Evolutionary conservation across 2,329 filamentous ascomycete genomes (phyloP).

Genomic region (Verticillium zaregamsianum): DNA sequence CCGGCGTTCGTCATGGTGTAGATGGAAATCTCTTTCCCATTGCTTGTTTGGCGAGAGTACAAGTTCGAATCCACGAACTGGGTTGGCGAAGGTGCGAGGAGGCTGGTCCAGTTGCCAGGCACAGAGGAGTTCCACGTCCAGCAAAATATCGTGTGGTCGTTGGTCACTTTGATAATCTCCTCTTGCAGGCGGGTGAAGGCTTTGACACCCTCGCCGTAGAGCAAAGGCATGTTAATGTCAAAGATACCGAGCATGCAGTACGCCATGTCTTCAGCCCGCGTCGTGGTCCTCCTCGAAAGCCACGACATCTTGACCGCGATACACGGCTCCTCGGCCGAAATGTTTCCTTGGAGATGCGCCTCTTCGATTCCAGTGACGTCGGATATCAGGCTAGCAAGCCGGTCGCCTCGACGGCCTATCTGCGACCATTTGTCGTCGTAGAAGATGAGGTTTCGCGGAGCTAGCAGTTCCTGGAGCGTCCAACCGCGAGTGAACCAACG

Average conservation of each 20-base stretch:
- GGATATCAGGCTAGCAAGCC: not conserved
- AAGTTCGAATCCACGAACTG: too few species aligned
- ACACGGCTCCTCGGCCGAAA: not conserved
- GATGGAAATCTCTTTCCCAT: too few species aligned
- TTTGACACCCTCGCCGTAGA: conserved; percentile 22
- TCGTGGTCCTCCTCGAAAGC: conserved; percentile 20
- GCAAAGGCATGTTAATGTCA: conserved; percentile 24
- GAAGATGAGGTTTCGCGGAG: conserved; percentile 22
- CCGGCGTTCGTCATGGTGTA: too few species aligned
- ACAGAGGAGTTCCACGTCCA: conserved; percentile 9
- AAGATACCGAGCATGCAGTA: conserved; percentile 28
- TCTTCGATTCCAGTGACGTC: not conserved
- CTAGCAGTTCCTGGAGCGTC: conserved; percentile 66
- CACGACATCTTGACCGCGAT: conserved; percentile 20
- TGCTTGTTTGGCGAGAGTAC: too few species aligned
- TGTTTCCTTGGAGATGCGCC: too few species aligned
- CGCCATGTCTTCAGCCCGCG: conserved; percentile 20
- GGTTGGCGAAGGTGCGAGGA: too few species aligned
- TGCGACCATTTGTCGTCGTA: too few species aligned
- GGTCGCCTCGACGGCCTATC: too few species aligned
- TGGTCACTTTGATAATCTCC: conserved; percentile 14
- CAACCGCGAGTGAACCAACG: conserved; percentile 40
- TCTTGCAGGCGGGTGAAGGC: conserved; percentile 17
- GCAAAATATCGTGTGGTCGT: conserved; percentile 18
- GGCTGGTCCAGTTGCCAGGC: too few species aligned